Percentiles rank a stretch among this genome's conserved stretches.
Evolutionary conservation across 148 eudicot species (phyloP).

Genomic region (Chenopodium quinoa): DNA sequence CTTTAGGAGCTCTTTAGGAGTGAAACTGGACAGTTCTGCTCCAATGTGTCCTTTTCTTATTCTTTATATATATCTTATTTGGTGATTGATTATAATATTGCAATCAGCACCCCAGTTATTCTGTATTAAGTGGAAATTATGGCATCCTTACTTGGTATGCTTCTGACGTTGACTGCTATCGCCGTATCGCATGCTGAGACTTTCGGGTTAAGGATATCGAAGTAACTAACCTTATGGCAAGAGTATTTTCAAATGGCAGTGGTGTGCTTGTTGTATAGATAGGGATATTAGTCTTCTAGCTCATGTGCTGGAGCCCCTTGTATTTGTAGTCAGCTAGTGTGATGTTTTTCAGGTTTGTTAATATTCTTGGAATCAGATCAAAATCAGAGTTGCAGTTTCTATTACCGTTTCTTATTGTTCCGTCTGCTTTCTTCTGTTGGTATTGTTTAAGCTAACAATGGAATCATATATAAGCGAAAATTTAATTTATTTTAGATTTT

Average conservation of each 20-base stretch:
- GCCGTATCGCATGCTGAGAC: slow-evolving; percentile 27
- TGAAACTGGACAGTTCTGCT: slow-evolving; percentile 29
- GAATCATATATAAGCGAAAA: neutral
- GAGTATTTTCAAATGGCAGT: slow-evolving; percentile 37
- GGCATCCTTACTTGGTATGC: slow-evolving; percentile 39
- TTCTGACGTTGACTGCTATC: slow-evolving; percentile 52
- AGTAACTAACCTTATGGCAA: slow-evolving; percentile 58
- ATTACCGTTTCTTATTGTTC: slow-evolving; percentile 1
- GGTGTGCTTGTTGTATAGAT: slow-evolving; percentile 63
- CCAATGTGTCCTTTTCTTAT: slow-evolving; percentile 20
- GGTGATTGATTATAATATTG: slow-evolving; percentile 46
- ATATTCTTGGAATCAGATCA: slow-evolving; percentile 52
- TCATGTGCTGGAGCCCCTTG: slow-evolving; percentile 27
- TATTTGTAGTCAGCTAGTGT: slow-evolving; percentile 54
- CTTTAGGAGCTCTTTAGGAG: slow-evolving; percentile 29
- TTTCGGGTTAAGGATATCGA: slow-evolving; percentile 36
- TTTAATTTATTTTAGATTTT: too few relatives aligned
- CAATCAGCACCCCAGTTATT: slow-evolving; percentile 47
- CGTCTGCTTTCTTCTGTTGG: slow-evolving; percentile 2
- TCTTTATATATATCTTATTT: slow-evolving; percentile 32
- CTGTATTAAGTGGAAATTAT: slow-evolving; percentile 29
- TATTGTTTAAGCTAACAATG: slow-evolving; percentile 7
- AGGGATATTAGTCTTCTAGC: slow-evolving; percentile 43
- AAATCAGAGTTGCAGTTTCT: slow-evolving; percentile 17
- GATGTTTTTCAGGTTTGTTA: slow-evolving; percentile 59